Conservation (phyloP, 352 stramenopile genomes). For the Phytophthora podocarpi region DNA sequence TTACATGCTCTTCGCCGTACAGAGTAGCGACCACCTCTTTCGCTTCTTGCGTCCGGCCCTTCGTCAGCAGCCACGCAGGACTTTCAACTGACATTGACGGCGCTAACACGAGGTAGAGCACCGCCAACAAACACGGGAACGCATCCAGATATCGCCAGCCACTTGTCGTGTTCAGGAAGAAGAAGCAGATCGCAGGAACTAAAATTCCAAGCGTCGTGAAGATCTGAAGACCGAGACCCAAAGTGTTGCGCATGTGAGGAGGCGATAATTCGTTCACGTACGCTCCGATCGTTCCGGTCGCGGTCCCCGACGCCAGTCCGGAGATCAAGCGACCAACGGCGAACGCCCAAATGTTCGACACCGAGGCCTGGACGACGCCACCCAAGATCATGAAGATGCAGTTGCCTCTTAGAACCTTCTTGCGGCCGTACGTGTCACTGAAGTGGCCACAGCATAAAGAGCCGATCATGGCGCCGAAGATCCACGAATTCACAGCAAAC, state of each 20-base stretch:
- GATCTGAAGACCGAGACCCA: conserved; percentile 8
- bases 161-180: too few relatives aligned
- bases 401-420: conserved; percentile 31
- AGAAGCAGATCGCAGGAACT: conserved; percentile 9
- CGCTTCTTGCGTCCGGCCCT: too few relatives aligned
- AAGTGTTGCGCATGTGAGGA: conserved; percentile 15
- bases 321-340: conserved; percentile 24
- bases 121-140: too few relatives aligned
- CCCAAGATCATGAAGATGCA: conserved; percentile 47
- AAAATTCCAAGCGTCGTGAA: conserved; percentile 7
- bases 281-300: conserved; percentile 36
- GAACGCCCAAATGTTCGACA: conserved; percentile 35
- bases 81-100: too few relatives aligned
- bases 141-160: too few relatives aligned
- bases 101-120: too few relatives aligned
- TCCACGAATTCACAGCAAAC: conserved; percentile 28
- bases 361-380: conserved; percentile 17
- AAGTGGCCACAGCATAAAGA: conserved; percentile 21
- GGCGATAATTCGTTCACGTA: conserved; percentile 19
- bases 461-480: conserved; percentile 24
- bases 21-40: too few relatives aligned
- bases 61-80: too few relatives aligned
- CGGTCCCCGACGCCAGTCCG: conserved; percentile 35
- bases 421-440: conserved; percentile 27
- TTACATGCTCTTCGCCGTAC: too few relatives aligned